Percentiles rank a stretch among this genome's conserved stretches.
Conservation (phyloP, 495 filamentous ascomycete genomes). For the Halenospora varia region DNA sequence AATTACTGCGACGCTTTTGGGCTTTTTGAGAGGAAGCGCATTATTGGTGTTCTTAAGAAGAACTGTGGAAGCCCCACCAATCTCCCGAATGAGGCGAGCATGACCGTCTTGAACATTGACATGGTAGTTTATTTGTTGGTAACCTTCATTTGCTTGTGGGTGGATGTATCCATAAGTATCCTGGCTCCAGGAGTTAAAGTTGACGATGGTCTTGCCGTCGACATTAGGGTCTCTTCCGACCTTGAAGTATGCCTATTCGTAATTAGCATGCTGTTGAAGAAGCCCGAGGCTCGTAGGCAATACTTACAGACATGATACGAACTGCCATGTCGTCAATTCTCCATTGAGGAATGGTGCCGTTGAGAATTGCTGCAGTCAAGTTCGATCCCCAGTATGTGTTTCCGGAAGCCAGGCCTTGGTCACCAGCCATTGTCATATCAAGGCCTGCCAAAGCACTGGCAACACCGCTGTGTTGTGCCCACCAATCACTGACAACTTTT, state of each 20-base stretch:
- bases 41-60: slow-evolving; percentile 80
- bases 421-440: slow-evolving; percentile 96
- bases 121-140: slow-evolving; percentile 72
- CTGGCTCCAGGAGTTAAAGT: slow-evolving; percentile 83
- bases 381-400: slow-evolving; percentile 81
- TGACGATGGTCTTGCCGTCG: slow-evolving; percentile 55
- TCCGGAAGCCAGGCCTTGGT: slow-evolving; percentile 68
- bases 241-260: slow-evolving; percentile 65
- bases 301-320: slow-evolving; percentile 70
- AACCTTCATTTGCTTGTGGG: slow-evolving; percentile 52
- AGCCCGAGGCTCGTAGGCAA: background rate
- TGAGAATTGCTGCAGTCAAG: slow-evolving; percentile 79
- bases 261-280: slow-evolving; percentile 20
- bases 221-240: slow-evolving; percentile 56
- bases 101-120: slow-evolving; percentile 82
- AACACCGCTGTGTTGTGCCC: slow-evolving; percentile 82
- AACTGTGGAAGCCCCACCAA: slow-evolving; percentile 74
- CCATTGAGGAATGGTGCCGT: slow-evolving; percentile 88
- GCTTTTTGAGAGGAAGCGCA: slow-evolving; percentile 71
- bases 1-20: slow-evolving; percentile 74
- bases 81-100: slow-evolving; percentile 62
- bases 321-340: slow-evolving; percentile 90
- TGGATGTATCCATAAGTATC: slow-evolving; percentile 72
- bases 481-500: slow-evolving; percentile 79
- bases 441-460: slow-evolving; percentile 75